phyloP scores from a whole-genome alignment of 2,329 filamentous ascomycete species.

The Pestalotiopsis sp. region DNA sequence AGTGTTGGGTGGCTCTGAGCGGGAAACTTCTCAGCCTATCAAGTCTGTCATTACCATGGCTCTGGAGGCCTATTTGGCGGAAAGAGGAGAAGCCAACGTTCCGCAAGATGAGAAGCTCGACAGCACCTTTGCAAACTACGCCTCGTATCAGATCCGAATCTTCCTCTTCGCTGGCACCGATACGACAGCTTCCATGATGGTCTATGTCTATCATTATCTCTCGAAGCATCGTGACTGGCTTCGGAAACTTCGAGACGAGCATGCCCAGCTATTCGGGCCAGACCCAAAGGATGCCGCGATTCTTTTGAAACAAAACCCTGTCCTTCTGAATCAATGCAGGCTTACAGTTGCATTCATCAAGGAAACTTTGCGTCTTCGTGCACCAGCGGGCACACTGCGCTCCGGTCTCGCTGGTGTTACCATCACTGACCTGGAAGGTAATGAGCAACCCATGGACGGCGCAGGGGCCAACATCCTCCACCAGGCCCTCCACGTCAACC shows the following conservation, averaged over 20 bases:
- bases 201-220: not conserved
- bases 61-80: conserved; percentile 14
- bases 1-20: not conserved
- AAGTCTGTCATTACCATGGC: conserved; percentile 18
- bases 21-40: conserved; percentile 6
- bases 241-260: not conserved
- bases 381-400: conserved; percentile 12
- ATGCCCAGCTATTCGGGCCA: not conserved
- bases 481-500: conserved; percentile 15
- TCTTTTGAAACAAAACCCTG: not conserved
- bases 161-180: conserved; percentile 11
- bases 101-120: conserved; percentile 10
- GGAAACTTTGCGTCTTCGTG: conserved; percentile 16
- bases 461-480: conserved; percentile 7
- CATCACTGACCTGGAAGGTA: conserved; percentile 12
- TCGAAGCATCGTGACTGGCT: not conserved
- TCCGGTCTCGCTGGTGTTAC: not conserved
- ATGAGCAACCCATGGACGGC: conserved; percentile 4
- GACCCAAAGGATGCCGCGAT: not conserved
- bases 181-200: not conserved
- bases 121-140: conserved; percentile 11
- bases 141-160: conserved; percentile 11
- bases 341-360: conserved; percentile 9
- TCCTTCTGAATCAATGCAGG: not conserved
- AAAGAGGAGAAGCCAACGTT: not conserved